Conservation (phyloP, 2,329 filamentous ascomycete species). For the Paramyrothecium roridum region DNA sequence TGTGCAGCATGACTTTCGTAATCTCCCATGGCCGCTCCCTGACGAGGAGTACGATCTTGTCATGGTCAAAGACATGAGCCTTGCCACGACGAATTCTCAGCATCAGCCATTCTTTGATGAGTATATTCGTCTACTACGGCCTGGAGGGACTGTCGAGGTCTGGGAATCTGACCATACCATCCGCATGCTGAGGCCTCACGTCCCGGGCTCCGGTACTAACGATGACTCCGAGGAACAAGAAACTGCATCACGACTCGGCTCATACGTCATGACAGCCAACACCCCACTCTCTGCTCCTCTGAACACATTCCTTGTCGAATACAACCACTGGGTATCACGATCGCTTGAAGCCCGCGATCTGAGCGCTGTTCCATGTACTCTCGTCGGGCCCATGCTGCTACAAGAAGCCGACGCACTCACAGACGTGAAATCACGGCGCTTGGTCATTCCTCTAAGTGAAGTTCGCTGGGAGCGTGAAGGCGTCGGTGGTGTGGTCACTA, state of each 20-base stretch:
- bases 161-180: conserved; percentile 89
- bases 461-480: conserved; percentile 83
- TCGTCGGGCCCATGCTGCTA: conserved; percentile 72
- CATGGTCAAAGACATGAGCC: conserved; percentile 79
- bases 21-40: conserved; percentile 71
- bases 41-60: conserved; percentile 82
- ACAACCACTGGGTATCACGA: conserved; percentile 77
- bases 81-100: conserved; percentile 59
- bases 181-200: conserved; percentile 78
- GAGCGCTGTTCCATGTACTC: conserved; percentile 72
- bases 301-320: conserved; percentile 79
- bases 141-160: conserved; percentile 77
- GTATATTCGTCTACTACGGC: conserved; percentile 70
- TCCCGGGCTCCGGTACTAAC: conserved; percentile 44
- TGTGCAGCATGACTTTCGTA: conserved; percentile 80
- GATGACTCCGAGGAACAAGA: conserved; percentile 55
- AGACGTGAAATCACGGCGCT: conserved; percentile 68
- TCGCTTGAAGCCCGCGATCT: conserved; percentile 71
- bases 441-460: conserved; percentile 85
- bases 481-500: conserved; percentile 59
- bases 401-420: conserved; percentile 72
- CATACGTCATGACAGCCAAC: conserved; percentile 78
- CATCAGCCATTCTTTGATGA: conserved; percentile 63
- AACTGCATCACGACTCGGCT: conserved; percentile 66
- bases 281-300: conserved; percentile 78